Percentiles rank a stretch among this genome's conserved stretches.
phyloP scores from a whole-genome alignment of 768 basidiomycete species.

The Pluteus cervinus region DNA sequence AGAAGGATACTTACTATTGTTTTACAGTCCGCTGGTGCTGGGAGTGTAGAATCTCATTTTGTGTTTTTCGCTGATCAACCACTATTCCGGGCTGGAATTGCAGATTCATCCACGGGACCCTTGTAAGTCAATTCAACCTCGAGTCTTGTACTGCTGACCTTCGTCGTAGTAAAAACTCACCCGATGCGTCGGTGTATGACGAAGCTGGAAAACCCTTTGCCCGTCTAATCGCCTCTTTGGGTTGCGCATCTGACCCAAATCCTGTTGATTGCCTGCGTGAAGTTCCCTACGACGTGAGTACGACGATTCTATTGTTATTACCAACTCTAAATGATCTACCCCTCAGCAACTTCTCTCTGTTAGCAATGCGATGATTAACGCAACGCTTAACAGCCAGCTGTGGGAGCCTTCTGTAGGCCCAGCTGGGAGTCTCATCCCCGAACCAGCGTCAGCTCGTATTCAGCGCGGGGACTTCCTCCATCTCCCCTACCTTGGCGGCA shows the following conservation, averaged over 20 bases:
- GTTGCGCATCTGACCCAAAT: conserved; percentile 32
- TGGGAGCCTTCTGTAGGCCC: conserved; percentile 56
- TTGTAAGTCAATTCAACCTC: conserved; percentile 30
- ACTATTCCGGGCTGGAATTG: conserved; percentile 47
- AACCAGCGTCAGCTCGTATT: conserved; percentile 39
- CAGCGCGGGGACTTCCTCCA: conserved; percentile 43
- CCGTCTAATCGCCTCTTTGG: conserved; percentile 37
- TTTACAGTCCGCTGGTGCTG: conserved; percentile 44
- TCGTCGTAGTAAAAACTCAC: conserved; percentile 42
- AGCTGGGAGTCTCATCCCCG: conserved; percentile 40
- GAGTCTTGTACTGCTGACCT: background rate
- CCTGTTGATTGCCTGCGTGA: conserved; percentile 39
- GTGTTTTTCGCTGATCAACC: conserved; percentile 29
- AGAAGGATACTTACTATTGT: background rate
- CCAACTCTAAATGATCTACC: background rate
- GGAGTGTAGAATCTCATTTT: conserved; percentile 43
- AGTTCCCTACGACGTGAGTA: conserved; percentile 36
- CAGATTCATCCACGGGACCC: conserved; percentile 47
- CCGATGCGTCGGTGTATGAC: conserved; percentile 39
- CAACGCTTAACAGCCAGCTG: conserved; percentile 44
- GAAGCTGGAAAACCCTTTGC: conserved; percentile 45
- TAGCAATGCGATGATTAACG: conserved; percentile 37
- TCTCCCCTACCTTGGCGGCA: conserved; percentile 50
- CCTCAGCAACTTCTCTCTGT: conserved; percentile 43
- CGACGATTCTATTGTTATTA: background rate